phyloP scores from a whole-genome alignment of 805 yeast species.

The Candida coquimbonensis region DNA sequence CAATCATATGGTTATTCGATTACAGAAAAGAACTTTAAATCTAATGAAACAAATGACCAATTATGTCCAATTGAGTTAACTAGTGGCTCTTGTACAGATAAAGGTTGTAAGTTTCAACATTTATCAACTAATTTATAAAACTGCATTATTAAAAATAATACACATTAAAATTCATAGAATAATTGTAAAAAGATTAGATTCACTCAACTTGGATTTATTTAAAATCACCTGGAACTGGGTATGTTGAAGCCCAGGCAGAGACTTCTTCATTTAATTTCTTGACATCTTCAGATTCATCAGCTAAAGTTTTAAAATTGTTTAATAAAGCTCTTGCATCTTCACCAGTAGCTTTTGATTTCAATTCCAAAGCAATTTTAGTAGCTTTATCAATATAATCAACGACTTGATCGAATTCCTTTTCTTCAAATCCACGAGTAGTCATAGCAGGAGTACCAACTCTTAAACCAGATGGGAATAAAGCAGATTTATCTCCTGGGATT shows the following conservation, averaged over 20 bases:
- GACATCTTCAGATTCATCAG: conserved; percentile 54
- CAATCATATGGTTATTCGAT: conserved; percentile 13
- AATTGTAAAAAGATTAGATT: background rate
- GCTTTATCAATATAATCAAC: conserved; percentile 77
- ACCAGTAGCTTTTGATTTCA: conserved; percentile 55
- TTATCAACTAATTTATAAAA: too few species aligned
- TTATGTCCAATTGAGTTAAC: conserved; percentile 20
- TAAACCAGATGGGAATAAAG: conserved; percentile 93
- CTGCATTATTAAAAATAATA: too few species aligned
- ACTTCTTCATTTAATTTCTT: conserved; percentile 57
- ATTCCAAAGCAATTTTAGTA: conserved; percentile 58
- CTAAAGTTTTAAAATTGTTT: conserved; percentile 62
- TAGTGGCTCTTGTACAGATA: conserved; percentile 17
- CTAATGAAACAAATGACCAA: conserved; percentile 3
- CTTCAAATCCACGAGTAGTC: conserved; percentile 95
- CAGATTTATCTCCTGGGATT: conserved; percentile 95
- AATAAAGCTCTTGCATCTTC: conserved; percentile 48
- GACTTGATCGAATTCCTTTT: conserved; percentile 75
- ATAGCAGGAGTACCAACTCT: conserved; percentile 98
- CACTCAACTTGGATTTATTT: background rate
- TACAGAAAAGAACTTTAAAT: background rate
- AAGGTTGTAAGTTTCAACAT: conserved; percentile 19
- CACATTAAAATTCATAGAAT: too few species aligned
- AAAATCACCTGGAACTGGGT: conserved; percentile 82
- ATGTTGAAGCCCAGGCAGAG: conserved; percentile 61